phyloP scores from a whole-genome alignment of 768 basidiomycete species.

The Tylopilus rubrobrunneus region DNA sequence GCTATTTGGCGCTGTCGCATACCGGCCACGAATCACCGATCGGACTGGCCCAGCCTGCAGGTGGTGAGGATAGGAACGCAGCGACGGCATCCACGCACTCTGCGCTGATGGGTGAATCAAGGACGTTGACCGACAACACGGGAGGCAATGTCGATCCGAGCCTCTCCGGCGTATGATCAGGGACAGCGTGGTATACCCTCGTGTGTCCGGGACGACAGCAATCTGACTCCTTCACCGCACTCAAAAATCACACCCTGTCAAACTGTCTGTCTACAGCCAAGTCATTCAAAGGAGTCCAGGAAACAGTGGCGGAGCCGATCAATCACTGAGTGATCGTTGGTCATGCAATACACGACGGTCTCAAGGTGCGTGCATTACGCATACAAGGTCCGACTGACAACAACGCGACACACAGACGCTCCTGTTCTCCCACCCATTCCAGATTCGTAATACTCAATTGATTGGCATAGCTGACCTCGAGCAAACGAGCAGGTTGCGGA shows the following conservation, averaged over 20 bases:
- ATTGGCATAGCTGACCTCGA: slow-evolving; percentile 28
- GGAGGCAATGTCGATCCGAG: no score
- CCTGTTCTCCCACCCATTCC: slow-evolving; percentile 66
- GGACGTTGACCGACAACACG: no score
- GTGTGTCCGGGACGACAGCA: no score
- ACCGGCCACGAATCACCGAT: not conserved
- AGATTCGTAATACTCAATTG: slow-evolving; percentile 67
- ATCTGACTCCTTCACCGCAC: not conserved
- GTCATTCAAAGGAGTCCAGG: slow-evolving; percentile 69
- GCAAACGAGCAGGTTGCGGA: slow-evolving; percentile 67
- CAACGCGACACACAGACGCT: slow-evolving; percentile 39
- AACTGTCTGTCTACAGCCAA: not conserved
- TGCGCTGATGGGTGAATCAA: no score
- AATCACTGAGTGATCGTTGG: not conserved
- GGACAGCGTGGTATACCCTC: no score
- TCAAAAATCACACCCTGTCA: slow-evolving; percentile 16
- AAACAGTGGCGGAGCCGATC: slow-evolving; percentile 68
- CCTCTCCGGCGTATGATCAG: no score
- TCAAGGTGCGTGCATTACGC: slow-evolving; percentile 47
- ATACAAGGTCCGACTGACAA: not conserved
- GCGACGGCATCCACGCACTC: no score
- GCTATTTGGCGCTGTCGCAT: no score
- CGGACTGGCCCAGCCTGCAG: not conserved
- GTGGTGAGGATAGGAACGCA: no score
- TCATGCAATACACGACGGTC: slow-evolving; percentile 84